Conservation (phyloP, 805 yeast species). For the Clavispora santaluciae region DNA sequence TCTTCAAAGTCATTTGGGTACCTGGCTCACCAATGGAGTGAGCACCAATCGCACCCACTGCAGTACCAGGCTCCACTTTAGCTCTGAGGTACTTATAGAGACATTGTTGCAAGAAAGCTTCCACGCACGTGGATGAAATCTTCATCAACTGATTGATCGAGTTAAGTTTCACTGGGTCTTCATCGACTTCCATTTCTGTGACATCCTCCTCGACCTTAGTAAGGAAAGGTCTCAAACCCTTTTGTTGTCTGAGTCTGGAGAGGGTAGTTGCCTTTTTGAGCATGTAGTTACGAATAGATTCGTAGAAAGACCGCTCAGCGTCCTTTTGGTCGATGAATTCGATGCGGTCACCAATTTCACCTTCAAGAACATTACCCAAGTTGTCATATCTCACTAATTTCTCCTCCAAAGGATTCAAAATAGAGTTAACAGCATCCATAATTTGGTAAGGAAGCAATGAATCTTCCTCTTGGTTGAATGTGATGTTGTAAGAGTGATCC, state of each 20-base stretch:
- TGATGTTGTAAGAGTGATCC: slow-evolving; percentile 82
- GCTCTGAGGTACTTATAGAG: slow-evolving; percentile 81
- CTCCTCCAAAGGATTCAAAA: slow-evolving; percentile 58
- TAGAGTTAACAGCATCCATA: slow-evolving; percentile 45
- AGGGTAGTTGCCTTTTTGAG: slow-evolving; percentile 51
- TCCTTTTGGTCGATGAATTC: slow-evolving; percentile 79
- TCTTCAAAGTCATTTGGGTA: slow-evolving; percentile 94
- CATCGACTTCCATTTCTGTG: slow-evolving; percentile 31
- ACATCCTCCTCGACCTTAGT: slow-evolving; percentile 31
- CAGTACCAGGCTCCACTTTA: slow-evolving; percentile 97
- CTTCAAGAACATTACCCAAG: slow-evolving; percentile 49
- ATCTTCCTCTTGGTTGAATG: slow-evolving; percentile 50
- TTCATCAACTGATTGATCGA: slow-evolving; percentile 63
- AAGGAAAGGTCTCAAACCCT: slow-evolving; percentile 45
- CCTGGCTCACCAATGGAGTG: slow-evolving; percentile 99
- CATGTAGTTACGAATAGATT: slow-evolving; percentile 66
- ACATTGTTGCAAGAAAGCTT: slow-evolving; percentile 68
- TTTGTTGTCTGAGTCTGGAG: slow-evolving; percentile 50
- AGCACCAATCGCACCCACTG: slow-evolving; percentile 99
- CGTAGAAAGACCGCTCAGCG: slow-evolving; percentile 81
- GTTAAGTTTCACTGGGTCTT: slow-evolving; percentile 19
- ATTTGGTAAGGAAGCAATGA: slow-evolving; percentile 72
- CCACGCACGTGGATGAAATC: slow-evolving; percentile 57
- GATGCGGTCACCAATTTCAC: slow-evolving; percentile 43
- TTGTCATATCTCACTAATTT: slow-evolving; percentile 67